Evolutionary conservation across 2,329 filamentous ascomycete species (phyloP), one percentile per base, ranked within the genome.

Genomic region (Ceratocystiopsis sp.): DNA sequence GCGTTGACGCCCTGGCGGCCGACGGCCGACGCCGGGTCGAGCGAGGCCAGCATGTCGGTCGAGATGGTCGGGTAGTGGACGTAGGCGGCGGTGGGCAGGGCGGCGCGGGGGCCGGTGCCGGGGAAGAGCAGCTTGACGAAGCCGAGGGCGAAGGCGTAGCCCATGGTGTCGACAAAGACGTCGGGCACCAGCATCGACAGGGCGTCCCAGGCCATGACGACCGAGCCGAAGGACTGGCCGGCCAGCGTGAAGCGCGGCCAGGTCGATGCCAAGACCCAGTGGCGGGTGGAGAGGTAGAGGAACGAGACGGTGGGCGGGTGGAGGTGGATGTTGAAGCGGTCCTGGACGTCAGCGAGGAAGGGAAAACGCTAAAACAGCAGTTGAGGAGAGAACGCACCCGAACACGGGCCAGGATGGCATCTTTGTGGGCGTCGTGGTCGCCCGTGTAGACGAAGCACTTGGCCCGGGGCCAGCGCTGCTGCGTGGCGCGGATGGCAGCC

Each of bases 31-130:
- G 58, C 59, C 10, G 81, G 75, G 51, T 86, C 75, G 5, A 95
- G 74, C 16, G 84, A 89, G 18, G 76, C 72, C 4, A 98, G 74
- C 91, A 98, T 98, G 55, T 98, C 91, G 41, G 86, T 98, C 3
- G 87, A 95, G 43, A 98, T 98, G 44, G 89, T 96, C 1, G 91
- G 91, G 57, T 96, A 98, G 63, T 98, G 91, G 1, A 96, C 87
- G 57, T 98, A 98, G 42, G 91, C 87, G 38, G 75, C 86, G 0
- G 86, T 95, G 0, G 89, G 84, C 2, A 95, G 73, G 34, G 0
- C 73, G 80, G 32, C 32, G 6, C 21, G 21, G 4, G 21, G 21
- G 21, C 21, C 25, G 25, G 25, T 11, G 25, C 25, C 25, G 25
- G 25, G 25, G 56, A 96, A 96, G 19, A 96, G 67, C 49, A 82